Conservation (phyloP, 2,329 filamentous ascomycete species). For the Aspergillus sp. region DNA sequence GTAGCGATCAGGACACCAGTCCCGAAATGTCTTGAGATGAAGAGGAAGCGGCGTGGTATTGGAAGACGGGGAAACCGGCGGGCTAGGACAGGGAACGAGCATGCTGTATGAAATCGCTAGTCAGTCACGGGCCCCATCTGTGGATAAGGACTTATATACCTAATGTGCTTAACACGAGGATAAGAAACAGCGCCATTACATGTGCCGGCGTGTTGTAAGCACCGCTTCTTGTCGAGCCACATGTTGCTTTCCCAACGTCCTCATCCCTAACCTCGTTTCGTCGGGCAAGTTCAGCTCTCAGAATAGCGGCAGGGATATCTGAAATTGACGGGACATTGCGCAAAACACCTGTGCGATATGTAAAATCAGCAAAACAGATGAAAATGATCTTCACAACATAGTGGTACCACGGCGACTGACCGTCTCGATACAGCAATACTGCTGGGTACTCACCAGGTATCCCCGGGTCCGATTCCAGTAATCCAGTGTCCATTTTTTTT, state of each 20-base stretch:
- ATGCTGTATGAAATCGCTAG: constrained; percentile 36
- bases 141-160: constrained; percentile 21
- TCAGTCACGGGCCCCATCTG: constrained; percentile 3
- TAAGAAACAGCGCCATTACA: constrained; percentile 61
- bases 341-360: constrained; percentile 12
- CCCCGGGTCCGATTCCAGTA: constrained; percentile 2
- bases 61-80: constrained; percentile 54
- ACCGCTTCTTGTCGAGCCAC: constrained; percentile 30
- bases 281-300: constrained; percentile 28
- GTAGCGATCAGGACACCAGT: constrained; percentile 53
- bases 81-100: constrained; percentile 56
- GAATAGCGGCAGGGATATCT: constrained; percentile 26
- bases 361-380: background rate
- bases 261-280: constrained; percentile 15
- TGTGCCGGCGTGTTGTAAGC: constrained; percentile 61
- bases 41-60: constrained; percentile 53
- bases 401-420: background rate
- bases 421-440: background rate
- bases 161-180: constrained; percentile 48
- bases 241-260: constrained; percentile 20
- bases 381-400: background rate
- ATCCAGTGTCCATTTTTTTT: constrained; percentile 5
- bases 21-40: constrained; percentile 54
- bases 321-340: constrained; percentile 17
- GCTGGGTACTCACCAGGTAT: constrained; percentile 4